These are phyloP conservation scores for Saccharomyces mikatae DNA, from an alignment of 805 yeast genomes.

Conservation along the genomic window DNA sequence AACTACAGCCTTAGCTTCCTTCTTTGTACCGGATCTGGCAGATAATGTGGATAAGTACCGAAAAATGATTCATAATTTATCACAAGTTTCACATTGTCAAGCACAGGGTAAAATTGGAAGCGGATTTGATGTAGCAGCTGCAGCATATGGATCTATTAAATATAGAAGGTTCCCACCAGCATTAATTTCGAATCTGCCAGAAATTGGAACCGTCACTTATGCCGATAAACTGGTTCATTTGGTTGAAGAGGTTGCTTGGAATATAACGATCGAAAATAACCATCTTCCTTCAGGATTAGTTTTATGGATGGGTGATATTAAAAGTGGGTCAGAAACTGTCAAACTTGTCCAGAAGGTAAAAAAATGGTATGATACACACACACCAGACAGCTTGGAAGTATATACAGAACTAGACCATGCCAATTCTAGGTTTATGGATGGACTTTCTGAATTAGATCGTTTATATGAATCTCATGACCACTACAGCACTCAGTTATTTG, in stretches of 20 bases:
- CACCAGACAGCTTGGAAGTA: slow-evolving; percentile 41
- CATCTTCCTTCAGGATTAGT: slow-evolving; percentile 60
- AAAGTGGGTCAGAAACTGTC: slow-evolving; percentile 91
- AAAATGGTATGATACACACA: slow-evolving; percentile 53
- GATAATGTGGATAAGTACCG: slow-evolving; percentile 14
- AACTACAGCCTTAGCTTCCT: slow-evolving; percentile 56
- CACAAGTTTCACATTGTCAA: slow-evolving; percentile 84
- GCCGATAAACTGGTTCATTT: slow-evolving; percentile 28
- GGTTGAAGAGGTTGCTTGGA: slow-evolving; percentile 50
- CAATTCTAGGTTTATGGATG: slow-evolving; percentile 48
- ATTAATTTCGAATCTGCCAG: slow-evolving; percentile 35
- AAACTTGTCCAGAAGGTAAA: slow-evolving; percentile 72
- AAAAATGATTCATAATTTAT: slow-evolving; percentile 60
- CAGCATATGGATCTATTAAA: slow-evolving; percentile 80
- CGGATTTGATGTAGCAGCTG: slow-evolving; percentile 96
- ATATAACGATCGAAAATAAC: slow-evolving; percentile 45
- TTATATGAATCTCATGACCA: slow-evolving; percentile 16
- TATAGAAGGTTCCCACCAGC: slow-evolving; percentile 68
- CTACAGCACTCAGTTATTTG: slow-evolving; percentile 4
- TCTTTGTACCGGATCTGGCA: slow-evolving; percentile 31
- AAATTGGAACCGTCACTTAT: slow-evolving; percentile 16
- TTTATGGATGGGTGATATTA: slow-evolving; percentile 86
- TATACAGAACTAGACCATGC: slow-evolving; percentile 51
- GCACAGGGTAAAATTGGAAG: slow-evolving; percentile 96
- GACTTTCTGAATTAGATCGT: slow-evolving; percentile 36